Conservation (phyloP, 106 monocot genomes). For the Iris macrosiphon region DNA sequence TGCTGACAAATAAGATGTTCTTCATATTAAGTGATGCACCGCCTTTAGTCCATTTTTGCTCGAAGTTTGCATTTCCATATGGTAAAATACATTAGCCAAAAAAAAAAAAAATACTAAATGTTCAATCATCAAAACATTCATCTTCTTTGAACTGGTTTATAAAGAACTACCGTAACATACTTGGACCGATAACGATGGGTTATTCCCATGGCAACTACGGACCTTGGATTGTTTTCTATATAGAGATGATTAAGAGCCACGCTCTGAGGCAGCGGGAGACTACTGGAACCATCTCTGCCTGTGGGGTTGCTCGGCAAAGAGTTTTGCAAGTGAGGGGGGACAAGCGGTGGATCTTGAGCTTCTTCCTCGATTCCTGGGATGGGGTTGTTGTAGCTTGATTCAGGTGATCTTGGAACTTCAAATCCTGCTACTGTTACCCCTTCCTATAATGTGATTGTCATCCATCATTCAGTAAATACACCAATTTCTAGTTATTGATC, state of each 20-base stretch:
- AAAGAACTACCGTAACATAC: slow-evolving; percentile 73
- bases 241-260: slow-evolving; percentile 82
- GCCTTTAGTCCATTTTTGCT: too few relatives aligned
- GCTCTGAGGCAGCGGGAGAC: slow-evolving; percentile 53
- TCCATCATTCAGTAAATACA: neutral
- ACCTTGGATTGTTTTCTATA: slow-evolving; percentile 74
- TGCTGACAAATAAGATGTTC: too few relatives aligned
- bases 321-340: slow-evolving; percentile 70
- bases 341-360: slow-evolving; percentile 63
- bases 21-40: too few relatives aligned
- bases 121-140: slow-evolving; percentile 11
- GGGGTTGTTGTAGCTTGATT: slow-evolving; percentile 62
- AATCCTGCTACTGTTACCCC: slow-evolving; percentile 65
- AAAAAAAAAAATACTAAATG: too few relatives aligned
- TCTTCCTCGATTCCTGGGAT: slow-evolving; percentile 63
- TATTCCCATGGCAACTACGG: slow-evolving; percentile 71
- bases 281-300: slow-evolving; percentile 31
- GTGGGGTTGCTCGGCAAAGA: slow-evolving; percentile 44
- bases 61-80: too few relatives aligned
- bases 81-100: too few relatives aligned
- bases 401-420: slow-evolving; percentile 77
- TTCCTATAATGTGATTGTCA: slow-evolving; percentile 41
- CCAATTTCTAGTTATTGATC: neutral
- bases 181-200: slow-evolving; percentile 70
- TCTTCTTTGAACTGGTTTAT: slow-evolving; percentile 78